Conservation (phyloP, 1,284 basidiomycete genomes). For the Trichosporon faecale region DNA sequence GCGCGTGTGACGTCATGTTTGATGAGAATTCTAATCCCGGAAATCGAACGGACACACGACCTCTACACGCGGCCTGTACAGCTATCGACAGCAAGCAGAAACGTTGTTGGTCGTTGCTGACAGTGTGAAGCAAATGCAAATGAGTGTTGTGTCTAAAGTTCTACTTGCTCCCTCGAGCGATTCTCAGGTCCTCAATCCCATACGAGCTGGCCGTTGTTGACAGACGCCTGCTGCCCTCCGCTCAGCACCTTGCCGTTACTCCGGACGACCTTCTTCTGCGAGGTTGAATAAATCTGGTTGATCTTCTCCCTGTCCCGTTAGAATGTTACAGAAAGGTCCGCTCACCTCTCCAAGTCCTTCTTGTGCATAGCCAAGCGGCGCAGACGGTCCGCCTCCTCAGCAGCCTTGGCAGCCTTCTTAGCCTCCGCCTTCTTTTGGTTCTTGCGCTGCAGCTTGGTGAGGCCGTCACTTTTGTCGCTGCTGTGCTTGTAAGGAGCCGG, state of each 20-base stretch:
- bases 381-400: slow-evolving; percentile 43
- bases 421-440: slow-evolving; percentile 47
- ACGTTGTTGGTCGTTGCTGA: neutral
- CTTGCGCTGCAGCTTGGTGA: slow-evolving; percentile 44
- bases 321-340: neutral
- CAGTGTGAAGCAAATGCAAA: neutral
- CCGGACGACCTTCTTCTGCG: slow-evolving; percentile 30
- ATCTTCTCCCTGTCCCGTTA: slow-evolving; percentile 37
- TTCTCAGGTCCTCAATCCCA: slow-evolving; percentile 34
- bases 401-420: slow-evolving; percentile 43
- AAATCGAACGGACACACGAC: neutral
- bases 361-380: slow-evolving; percentile 42
- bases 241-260: slow-evolving; percentile 27
- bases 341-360: slow-evolving; percentile 43
- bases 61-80: neutral
- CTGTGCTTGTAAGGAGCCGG: neutral
- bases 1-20: neutral
- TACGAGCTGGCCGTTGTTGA: slow-evolving; percentile 44
- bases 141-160: slow-evolving; percentile 1
- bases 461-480: slow-evolving; percentile 8
- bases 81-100: neutral
- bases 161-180: neutral
- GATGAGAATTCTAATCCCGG: neutral
- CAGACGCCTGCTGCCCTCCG: slow-evolving; percentile 26
- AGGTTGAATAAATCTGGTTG: slow-evolving; percentile 38